Evolutionary conservation across 306 rosid species (phyloP).

Genomic region (Vigna unguiculata): DNA sequence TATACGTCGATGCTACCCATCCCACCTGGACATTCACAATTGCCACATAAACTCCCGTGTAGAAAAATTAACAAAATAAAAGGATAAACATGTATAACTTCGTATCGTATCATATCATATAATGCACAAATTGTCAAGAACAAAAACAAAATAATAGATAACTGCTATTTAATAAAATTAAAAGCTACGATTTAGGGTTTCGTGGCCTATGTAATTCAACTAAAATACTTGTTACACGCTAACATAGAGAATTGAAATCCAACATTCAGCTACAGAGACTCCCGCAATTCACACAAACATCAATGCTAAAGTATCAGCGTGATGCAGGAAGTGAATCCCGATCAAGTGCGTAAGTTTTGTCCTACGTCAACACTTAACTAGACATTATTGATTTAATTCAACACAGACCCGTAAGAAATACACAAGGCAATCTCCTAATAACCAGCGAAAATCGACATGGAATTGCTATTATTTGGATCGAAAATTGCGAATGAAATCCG

Average conservation of each 20-base stretch:
- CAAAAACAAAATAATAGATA: not conserved
- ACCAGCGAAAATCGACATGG: not conserved
- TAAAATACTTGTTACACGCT: not conserved
- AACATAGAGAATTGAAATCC: slow-evolving; percentile 30
- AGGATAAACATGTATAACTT: not conserved
- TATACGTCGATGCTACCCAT: slow-evolving; percentile 1
- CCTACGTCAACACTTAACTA: not conserved
- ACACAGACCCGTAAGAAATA: not conserved
- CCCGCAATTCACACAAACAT: not conserved
- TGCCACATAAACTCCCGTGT: not conserved
- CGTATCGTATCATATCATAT: not conserved
- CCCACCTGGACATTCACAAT: slow-evolving; percentile 5
- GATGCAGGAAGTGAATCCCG: slow-evolving; percentile 3
- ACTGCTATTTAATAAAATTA: not conserved
- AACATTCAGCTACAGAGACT: not conserved
- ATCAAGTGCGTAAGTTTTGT: not conserved
- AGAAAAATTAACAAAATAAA: slow-evolving; percentile 16
- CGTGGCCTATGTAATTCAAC: not conserved
- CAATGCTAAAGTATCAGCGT: not conserved
- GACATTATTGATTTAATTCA: not conserved
- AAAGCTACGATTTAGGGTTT: slow-evolving; percentile 26
- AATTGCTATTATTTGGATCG: not conserved
- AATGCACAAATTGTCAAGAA: not conserved
- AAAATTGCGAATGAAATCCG: slow-evolving; percentile 3
- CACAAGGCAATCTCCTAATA: not conserved